phyloP scores from a whole-genome alignment of 1,139 yeast species.

The Entelexis paramagnoliae region DNA sequence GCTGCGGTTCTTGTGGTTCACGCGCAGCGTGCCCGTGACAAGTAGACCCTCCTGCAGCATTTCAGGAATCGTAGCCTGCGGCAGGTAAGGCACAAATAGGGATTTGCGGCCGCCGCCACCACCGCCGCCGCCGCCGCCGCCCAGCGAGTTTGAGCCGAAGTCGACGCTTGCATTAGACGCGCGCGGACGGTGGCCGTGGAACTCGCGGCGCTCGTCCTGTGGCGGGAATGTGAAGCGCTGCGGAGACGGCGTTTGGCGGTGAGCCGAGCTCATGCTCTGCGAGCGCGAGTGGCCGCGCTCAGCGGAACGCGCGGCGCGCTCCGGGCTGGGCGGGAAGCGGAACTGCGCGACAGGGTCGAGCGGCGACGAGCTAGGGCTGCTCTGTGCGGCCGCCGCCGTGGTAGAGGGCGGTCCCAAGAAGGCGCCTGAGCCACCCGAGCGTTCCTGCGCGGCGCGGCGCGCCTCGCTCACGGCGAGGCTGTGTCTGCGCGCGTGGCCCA shows the following conservation, averaged over 20 bases:
- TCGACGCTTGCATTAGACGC: constrained; percentile 46
- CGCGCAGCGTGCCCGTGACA: constrained; percentile 86
- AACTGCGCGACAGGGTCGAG: constrained; percentile 28
- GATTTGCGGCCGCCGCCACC: constrained; percentile 48
- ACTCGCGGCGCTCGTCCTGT: constrained; percentile 3
- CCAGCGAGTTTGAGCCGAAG: constrained; percentile 31
- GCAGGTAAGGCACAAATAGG: constrained; percentile 88
- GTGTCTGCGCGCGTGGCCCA: constrained; percentile 84
- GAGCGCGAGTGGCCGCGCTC: constrained; percentile 17
- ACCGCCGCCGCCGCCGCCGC: neutral
- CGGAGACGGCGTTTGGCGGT: constrained; percentile 19
- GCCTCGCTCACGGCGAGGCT: constrained; percentile 90
- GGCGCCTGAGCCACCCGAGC: constrained; percentile 23
- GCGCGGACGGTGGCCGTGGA: constrained; percentile 37
- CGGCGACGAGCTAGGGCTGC: constrained; percentile 5
- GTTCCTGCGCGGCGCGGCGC: constrained; percentile 80
- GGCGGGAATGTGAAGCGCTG: constrained; percentile 22
- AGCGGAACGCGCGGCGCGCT: constrained; percentile 3
- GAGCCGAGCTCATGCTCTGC: constrained; percentile 13
- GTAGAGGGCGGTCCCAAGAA: neutral
- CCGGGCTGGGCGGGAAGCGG: constrained; percentile 46
- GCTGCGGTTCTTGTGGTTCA: constrained; percentile 87
- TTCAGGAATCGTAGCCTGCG: constrained; percentile 86
- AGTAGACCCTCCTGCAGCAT: constrained; percentile 80
- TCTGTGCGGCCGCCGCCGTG: neutral